Evolutionary conservation across 441 rosid genomes (phyloP), one percentile per base, ranked within the genome.

Genomic region (Gossypium davidsonii): DNA sequence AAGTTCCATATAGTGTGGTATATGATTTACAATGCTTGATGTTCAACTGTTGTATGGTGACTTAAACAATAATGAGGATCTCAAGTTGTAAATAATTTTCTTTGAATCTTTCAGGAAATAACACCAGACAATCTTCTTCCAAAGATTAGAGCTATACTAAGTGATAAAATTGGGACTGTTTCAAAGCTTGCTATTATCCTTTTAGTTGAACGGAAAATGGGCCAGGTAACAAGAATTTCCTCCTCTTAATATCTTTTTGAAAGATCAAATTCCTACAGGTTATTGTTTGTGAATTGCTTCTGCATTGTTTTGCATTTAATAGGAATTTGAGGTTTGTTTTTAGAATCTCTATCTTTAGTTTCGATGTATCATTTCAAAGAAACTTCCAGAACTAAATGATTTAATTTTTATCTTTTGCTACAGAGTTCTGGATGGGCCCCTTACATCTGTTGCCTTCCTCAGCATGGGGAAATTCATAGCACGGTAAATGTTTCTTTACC

Each of bases 401-500:
- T 76, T 49, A 20, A 65, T 55, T 65, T 23, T n/a, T 63, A 59
- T 61, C 69, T 48, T 70, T 49, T 44, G 20, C 62, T 6, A 74
- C 84, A 89, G 96, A 84, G 83, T 72, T 91, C 93, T 25, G 85
- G 83, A 51, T 91, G 95, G 97, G 77, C 81, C 62, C 92, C 91
- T 76, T 91, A 90, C 73, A 80, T 90, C 20, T 79, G 83, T 70
- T 76, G 90, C 63, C 94, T 91, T 84, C 97, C 97, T 73, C 80
- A 70, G 70, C 81, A 59, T 23, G 83, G 72, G 64, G 89, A 86
- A 61, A 87, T 89, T 82, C 90, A 91, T 52, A 90, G 88, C 87
- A 74, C 92, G 42, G 98, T 91, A 76, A 74, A 73, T 60, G 14
- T 70, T 66, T 73, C 74, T 71, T 60, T 58, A 46, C 71, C 44